phyloP scores from a whole-genome alignment of 148 eudicot species.

The Camellia sinensis region DNA sequence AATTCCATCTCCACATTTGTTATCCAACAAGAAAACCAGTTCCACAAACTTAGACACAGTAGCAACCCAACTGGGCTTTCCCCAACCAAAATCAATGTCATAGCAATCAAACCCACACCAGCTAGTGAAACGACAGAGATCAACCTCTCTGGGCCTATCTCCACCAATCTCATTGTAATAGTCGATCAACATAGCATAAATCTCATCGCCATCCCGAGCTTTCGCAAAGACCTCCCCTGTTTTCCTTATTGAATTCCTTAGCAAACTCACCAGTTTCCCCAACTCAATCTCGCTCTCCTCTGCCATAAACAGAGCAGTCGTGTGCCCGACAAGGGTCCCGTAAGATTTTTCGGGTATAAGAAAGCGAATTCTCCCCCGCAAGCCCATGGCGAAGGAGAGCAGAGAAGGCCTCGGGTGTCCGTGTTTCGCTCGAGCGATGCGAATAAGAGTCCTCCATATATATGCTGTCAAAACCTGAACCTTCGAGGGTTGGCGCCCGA shows the following conservation, averaged over 20 bases:
- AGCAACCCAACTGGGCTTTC: conserved; percentile 14
- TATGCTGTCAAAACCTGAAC: conserved; percentile 4
- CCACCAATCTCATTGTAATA: conserved; percentile 2
- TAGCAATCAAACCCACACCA: conserved; percentile 12
- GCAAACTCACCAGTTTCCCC: neutral
- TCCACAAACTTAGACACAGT: neutral
- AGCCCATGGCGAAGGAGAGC: neutral
- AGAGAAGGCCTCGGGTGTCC: neutral
- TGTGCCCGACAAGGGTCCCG: neutral
- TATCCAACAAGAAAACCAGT: conserved; percentile 5
- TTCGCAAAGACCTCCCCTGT: neutral
- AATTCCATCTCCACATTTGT: conserved; percentile 1
- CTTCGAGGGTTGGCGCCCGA: neutral
- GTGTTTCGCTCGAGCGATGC: neutral
- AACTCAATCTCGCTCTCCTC: neutral
- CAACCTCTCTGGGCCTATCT: neutral
- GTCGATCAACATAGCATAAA: neutral
- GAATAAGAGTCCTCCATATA: conserved; percentile 15
- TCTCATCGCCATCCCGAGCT: neutral
- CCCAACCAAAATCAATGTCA: conserved; percentile 24
- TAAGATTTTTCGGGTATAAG: neutral
- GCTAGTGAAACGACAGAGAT: conserved; percentile 5
- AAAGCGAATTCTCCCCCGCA: conserved; percentile 7
- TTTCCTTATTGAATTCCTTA: neutral
- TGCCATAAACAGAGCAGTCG: neutral